These are phyloP conservation scores for Salvia miltiorrhiza DNA, from an alignment of 257 asterid species.

Conservation along the genomic window DNA sequence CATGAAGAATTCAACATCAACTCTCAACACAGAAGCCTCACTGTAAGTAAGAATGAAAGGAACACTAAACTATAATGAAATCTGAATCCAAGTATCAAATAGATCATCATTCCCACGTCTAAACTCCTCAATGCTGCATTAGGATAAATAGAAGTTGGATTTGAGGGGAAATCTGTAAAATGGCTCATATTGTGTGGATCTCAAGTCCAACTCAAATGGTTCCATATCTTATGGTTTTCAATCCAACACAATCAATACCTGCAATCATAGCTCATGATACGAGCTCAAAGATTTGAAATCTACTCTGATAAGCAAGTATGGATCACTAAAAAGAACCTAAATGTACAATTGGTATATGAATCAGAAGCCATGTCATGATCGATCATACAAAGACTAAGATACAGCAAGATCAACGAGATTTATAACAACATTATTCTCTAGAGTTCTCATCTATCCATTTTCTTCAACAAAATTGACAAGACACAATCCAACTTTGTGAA, in stretches of 20 bases:
- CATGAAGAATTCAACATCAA: no score
- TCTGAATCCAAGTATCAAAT: no score
- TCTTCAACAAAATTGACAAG: slow-evolving; percentile 33
- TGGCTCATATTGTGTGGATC: not conserved
- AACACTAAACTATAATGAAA: no score
- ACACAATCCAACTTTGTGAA: slow-evolving; percentile 25
- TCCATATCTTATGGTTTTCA: no score
- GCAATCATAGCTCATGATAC: not conserved
- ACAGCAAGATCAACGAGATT: not conserved
- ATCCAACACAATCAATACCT: not conserved
- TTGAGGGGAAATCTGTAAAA: not conserved
- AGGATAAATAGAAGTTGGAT: not conserved
- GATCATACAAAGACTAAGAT: not conserved
- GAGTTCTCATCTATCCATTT: slow-evolving; percentile 20
- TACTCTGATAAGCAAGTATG: not conserved
- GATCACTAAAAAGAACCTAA: not conserved
- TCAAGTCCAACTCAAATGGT: not conserved
- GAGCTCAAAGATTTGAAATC: not conserved
- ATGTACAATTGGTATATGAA: not conserved
- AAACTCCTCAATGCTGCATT: not conserved
- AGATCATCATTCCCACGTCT: not conserved
- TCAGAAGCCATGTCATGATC: not conserved
- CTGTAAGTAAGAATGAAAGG: no score
- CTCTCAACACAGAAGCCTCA: no score
- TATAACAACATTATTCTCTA: slow-evolving; percentile 28